Percentiles rank a stretch among this genome's conserved stretches.
Evolutionary conservation across 129 eudicot species (phyloP).

Genomic region (Smallanthus sonchifolius): DNA sequence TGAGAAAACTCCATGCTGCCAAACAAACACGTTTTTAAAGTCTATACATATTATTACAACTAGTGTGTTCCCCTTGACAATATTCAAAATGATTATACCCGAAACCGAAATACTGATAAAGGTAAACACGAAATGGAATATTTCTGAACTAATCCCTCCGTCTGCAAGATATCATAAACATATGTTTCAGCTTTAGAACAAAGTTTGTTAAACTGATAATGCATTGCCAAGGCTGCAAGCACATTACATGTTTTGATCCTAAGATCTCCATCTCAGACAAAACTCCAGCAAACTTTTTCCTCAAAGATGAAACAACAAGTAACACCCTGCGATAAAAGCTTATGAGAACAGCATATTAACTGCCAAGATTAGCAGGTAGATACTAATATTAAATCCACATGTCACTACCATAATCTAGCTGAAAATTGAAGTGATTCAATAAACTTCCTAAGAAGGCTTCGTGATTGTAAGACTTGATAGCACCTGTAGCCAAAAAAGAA

Average conservation of each 20-base stretch:
- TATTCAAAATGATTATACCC: conserved; percentile 40
- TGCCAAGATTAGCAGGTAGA: conserved; percentile 1
- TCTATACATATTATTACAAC: neutral
- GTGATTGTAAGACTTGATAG: conserved; percentile 38
- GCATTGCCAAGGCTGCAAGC: conserved; percentile 10
- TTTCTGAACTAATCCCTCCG: conserved; percentile 70
- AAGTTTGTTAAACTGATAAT: neutral
- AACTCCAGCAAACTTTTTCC: conserved; percentile 65
- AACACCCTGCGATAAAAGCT: conserved; percentile 61
- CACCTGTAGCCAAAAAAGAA: conserved; percentile 42
- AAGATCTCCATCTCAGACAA: conserved; percentile 68
- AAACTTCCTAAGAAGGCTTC: conserved; percentile 76
- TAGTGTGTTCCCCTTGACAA: conserved; percentile 3
- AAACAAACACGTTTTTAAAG: conserved; percentile 17
- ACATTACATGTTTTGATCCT: conserved; percentile 82
- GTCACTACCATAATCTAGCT: conserved; percentile 71
- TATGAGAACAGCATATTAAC: neutral
- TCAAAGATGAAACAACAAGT: conserved; percentile 56
- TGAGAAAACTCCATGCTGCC: conserved; percentile 63
- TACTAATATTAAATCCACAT: neutral
- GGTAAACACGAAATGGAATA: conserved; percentile 63
- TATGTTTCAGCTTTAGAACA: conserved; percentile 29
- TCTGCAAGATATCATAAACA: conserved; percentile 54
- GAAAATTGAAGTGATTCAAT: conserved; percentile 68
- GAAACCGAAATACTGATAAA: conserved; percentile 44